Evolutionary conservation across 129 eudicot genomes (phyloP).

Genomic region (Gnaphalium uliginosum): DNA sequence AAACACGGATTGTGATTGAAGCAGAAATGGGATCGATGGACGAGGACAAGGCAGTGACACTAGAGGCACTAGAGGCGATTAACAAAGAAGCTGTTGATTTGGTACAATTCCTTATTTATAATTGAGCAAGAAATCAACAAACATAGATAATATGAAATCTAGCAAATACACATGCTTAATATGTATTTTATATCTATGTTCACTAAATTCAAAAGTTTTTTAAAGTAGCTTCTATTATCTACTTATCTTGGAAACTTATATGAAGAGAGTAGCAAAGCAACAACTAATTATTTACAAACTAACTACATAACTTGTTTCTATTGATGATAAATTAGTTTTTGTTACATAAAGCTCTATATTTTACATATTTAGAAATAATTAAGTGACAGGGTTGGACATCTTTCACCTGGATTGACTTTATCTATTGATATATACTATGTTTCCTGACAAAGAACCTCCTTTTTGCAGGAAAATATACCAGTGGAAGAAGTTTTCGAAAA

Average conservation of each 20-base stretch:
- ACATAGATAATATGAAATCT: neutral
- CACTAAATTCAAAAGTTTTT: slow-evolving; percentile 9
- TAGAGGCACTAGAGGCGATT: slow-evolving; percentile 59
- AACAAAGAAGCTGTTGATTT: slow-evolving; percentile 63
- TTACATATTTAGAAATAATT: neutral
- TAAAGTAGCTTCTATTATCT: slow-evolving; percentile 9
- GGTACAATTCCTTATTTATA: slow-evolving; percentile 34
- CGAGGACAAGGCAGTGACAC: slow-evolving; percentile 45
- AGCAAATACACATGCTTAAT: neutral
- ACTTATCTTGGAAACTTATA: slow-evolving; percentile 12
- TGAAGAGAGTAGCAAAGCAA: neutral
- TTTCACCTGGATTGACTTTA: neutral
- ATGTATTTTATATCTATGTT: neutral
- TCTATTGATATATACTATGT: neutral
- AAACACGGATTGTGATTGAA: slow-evolving; percentile 19
- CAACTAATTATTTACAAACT: slow-evolving; percentile 1
- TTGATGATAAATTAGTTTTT: neutral
- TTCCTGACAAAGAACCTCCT: slow-evolving; percentile 14
- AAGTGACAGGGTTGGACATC: neutral
- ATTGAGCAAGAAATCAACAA: neutral
- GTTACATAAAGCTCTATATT: neutral
- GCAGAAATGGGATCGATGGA: slow-evolving; percentile 37
- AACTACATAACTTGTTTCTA: slow-evolving; percentile 6
- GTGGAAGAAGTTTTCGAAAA: slow-evolving; percentile 59
- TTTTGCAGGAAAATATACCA: slow-evolving; percentile 55